phyloP scores from a whole-genome alignment of 768 basidiomycete genomes.

The button mushroom (Agaricus bisporus) region DNA sequence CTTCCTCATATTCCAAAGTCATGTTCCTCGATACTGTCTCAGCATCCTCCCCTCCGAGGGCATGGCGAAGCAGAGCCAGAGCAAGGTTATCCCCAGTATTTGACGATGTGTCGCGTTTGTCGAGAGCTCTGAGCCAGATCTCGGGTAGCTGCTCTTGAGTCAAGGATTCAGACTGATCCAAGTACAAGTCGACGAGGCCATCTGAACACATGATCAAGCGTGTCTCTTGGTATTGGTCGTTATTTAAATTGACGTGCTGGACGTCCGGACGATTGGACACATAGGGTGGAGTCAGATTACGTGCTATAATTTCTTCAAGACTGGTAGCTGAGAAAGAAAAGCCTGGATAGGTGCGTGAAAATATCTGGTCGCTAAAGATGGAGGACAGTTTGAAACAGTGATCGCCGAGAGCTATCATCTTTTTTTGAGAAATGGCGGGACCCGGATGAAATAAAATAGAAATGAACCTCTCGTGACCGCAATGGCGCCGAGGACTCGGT shows the following conservation, averaged over 20 bases:
- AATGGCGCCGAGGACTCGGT: slow-evolving; percentile 48
- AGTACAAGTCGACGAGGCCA: slow-evolving; percentile 43
- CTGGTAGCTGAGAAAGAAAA: slow-evolving; percentile 27
- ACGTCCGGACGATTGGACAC: slow-evolving; percentile 39
- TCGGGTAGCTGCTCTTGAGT: slow-evolving; percentile 23
- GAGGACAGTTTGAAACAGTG: slow-evolving; percentile 47
- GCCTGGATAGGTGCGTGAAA: slow-evolving; percentile 33
- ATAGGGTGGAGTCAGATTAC: slow-evolving; percentile 49
- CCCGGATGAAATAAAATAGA: background rate
- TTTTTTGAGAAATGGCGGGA: background rate
- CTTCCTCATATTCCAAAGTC: slow-evolving; percentile 37
- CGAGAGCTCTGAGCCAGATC: slow-evolving; percentile 28
- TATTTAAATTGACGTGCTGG: slow-evolving; percentile 29
- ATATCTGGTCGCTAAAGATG: slow-evolving; percentile 39
- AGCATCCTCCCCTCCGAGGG: slow-evolving; percentile 35
- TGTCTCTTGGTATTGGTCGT: slow-evolving; percentile 14
- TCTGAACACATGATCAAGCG: slow-evolving; percentile 45
- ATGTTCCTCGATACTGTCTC: slow-evolving; percentile 38
- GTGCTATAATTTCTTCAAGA: slow-evolving; percentile 35
- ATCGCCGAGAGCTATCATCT: slow-evolving; percentile 43
- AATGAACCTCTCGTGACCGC: slow-evolving; percentile 49
- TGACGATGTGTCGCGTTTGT: slow-evolving; percentile 12
- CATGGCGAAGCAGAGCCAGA: slow-evolving; percentile 36
- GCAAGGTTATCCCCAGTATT: slow-evolving; percentile 23
- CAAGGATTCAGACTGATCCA: slow-evolving; percentile 19